phyloP scores from a whole-genome alignment of 2,329 filamentous ascomycete genomes.

The Neoascochyta sp. region DNA sequence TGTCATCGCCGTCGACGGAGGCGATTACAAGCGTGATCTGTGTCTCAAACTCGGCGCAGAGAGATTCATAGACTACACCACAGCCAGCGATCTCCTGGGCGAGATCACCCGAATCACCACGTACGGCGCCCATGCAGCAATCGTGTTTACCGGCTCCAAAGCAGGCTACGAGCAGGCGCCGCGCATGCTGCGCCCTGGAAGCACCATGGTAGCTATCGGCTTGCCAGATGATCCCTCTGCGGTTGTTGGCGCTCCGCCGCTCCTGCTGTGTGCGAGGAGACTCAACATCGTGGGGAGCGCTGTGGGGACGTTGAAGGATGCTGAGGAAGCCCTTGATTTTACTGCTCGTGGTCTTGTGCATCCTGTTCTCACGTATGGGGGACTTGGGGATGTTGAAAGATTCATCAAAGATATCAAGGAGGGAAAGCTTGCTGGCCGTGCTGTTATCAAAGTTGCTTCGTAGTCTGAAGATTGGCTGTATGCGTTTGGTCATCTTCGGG shows the following conservation, averaged over 20 bases:
- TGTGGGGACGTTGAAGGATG: slow-evolving; percentile 44
- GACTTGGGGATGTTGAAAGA: slow-evolving; percentile 39
- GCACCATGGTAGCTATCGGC: slow-evolving; percentile 30
- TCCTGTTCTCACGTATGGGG: slow-evolving; percentile 40
- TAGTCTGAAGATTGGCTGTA: too few relatives aligned
- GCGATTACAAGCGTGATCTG: slow-evolving; percentile 46
- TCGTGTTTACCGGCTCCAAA: slow-evolving; percentile 64
- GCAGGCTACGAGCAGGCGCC: slow-evolving; percentile 34
- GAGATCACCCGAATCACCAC: slow-evolving; percentile 46
- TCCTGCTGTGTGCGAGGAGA: slow-evolving; percentile 39
- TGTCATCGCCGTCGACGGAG: slow-evolving; percentile 54
- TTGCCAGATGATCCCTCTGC: slow-evolving; percentile 21
- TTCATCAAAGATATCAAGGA: slow-evolving; percentile 40
- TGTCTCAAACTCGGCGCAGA: slow-evolving; percentile 52
- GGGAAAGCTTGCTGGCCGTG: slow-evolving; percentile 41
- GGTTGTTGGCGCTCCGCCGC: slow-evolving; percentile 31
- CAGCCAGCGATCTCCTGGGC: slow-evolving; percentile 59
- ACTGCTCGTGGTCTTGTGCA: slow-evolving; percentile 43
- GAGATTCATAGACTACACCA: slow-evolving; percentile 54
- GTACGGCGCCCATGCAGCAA: slow-evolving; percentile 75
- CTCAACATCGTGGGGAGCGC: slow-evolving; percentile 45
- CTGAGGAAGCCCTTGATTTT: slow-evolving; percentile 46
- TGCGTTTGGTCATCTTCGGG: too few relatives aligned
- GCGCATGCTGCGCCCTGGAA: slow-evolving; percentile 22
- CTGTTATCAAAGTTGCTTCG: slow-evolving; percentile 40